A percentile compares a stretch with the other conserved stretches of the same genome.
Conservation (phyloP, 148 eudicot species). For the Mesembryanthemum crystallinum region DNA sequence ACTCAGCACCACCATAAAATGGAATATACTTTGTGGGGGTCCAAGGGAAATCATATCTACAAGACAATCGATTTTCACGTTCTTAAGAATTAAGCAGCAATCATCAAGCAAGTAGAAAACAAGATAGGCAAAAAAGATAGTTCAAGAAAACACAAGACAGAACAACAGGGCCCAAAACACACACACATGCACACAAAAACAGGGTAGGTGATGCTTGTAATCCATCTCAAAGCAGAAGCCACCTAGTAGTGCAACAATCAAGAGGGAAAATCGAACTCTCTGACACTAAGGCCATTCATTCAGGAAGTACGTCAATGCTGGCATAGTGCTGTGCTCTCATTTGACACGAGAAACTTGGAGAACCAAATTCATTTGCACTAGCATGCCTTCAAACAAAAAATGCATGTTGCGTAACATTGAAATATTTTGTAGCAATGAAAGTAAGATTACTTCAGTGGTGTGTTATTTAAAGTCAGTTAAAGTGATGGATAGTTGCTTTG, state of each 20-base stretch:
- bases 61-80: constrained; percentile 11
- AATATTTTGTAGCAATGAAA: background rate
- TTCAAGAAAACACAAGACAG: background rate
- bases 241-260: no score
- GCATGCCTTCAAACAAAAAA: background rate
- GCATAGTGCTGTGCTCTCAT: background rate
- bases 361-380: background rate
- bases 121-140: background rate
- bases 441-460: background rate
- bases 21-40: constrained; percentile 82
- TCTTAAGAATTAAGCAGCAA: background rate
- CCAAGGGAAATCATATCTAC: constrained; percentile 94
- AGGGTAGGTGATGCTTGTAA: background rate
- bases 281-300: background rate
- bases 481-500: background rate
- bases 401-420: background rate
- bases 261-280: no score
- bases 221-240: background rate
- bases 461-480: background rate
- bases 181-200: background rate
- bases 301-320: background rate
- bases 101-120: background rate
- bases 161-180: background rate
- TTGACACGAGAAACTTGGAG: background rate
- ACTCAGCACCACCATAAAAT: constrained; percentile 92